These are phyloP conservation scores for Diplodia seriata DNA, from an alignment of 2,329 filamentous ascomycete genomes.

Conservation along the genomic window DNA sequence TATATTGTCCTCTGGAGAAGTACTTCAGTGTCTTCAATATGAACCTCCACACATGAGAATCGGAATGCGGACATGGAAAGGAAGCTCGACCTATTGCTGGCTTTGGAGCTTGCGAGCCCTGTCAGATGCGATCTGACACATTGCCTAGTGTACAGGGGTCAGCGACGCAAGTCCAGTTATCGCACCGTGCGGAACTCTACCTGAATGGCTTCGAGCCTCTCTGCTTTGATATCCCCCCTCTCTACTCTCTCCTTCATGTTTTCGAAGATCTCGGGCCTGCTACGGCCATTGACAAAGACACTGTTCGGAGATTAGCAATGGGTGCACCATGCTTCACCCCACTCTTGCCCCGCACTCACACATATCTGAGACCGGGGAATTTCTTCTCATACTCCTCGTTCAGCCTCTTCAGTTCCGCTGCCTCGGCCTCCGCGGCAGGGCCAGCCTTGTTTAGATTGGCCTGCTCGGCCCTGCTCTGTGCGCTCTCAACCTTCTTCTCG, in stretches of 20 bases:
- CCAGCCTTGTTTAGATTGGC: conserved; percentile 65
- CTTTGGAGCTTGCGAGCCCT: conserved; percentile 69
- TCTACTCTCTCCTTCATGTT: conserved; percentile 80
- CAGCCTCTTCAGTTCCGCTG: conserved; percentile 63
- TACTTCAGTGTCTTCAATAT: neutral
- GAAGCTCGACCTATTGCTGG: neutral
- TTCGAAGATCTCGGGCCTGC: conserved; percentile 75
- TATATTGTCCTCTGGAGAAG: neutral
- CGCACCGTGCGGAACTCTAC: conserved; percentile 53
- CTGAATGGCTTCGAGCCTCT: conserved; percentile 76
- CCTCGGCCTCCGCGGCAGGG: conserved; percentile 60
- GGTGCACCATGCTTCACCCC: neutral
- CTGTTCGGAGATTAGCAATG: conserved; percentile 45
- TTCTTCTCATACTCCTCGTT: conserved; percentile 80
- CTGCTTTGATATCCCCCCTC: conserved; percentile 67
- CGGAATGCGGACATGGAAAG: neutral
- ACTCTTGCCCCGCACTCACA: conserved; percentile 55
- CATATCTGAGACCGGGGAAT: conserved; percentile 85
- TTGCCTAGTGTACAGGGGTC: conserved; percentile 67
- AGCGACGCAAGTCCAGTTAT: conserved; percentile 28
- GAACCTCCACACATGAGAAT: neutral
- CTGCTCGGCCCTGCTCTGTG: conserved; percentile 81
- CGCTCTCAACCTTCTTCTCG: conserved; percentile 80
- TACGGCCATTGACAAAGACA: conserved; percentile 86
- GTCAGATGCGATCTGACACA: conserved; percentile 89